Percentiles rank a stretch among this genome's conserved stretches.
These are phyloP conservation scores for Pseudonectria buxi DNA, from an alignment of 2,329 filamentous ascomycete genomes.

Conservation along the genomic window DNA sequence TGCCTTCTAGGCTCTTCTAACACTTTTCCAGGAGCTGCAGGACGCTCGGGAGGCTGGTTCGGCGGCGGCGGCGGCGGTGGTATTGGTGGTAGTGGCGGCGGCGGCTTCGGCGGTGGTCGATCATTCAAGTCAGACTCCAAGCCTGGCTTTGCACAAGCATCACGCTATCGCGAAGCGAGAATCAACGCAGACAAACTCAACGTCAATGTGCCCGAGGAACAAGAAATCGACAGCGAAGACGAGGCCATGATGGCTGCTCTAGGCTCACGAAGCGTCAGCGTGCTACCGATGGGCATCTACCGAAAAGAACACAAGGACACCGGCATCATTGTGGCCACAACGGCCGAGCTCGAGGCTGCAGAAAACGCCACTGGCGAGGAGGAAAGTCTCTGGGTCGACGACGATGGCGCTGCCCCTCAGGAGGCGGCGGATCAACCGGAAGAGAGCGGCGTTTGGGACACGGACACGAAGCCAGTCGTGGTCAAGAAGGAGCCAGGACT, in stretches of 20 bases:
- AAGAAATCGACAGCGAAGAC: slow-evolving; percentile 40
- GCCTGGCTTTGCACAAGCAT: slow-evolving; percentile 31
- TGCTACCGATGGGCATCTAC: slow-evolving; percentile 51
- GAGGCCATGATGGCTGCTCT: slow-evolving; percentile 34
- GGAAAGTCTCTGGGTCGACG: slow-evolving; percentile 40
- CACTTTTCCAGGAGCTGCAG: slow-evolving; percentile 7
- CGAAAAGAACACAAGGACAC: slow-evolving; percentile 48
- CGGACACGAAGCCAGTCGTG: slow-evolving; percentile 29
- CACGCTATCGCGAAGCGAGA: slow-evolving; percentile 35
- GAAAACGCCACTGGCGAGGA: slow-evolving; percentile 40
- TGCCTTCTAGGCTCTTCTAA: not conserved
- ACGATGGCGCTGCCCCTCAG: slow-evolving; percentile 22
- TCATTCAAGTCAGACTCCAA: slow-evolving; percentile 30
- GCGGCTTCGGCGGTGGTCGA: slow-evolving; percentile 20
- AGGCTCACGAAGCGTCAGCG: slow-evolving; percentile 22
- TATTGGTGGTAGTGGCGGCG: slow-evolving; percentile 19
- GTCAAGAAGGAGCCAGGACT: slow-evolving; percentile 41
- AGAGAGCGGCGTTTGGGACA: slow-evolving; percentile 39
- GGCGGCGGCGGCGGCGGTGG: slow-evolving; percentile 18
- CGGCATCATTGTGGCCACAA: slow-evolving; percentile 47
- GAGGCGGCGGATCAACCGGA: slow-evolving; percentile 24
- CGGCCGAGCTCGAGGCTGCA: slow-evolving; percentile 50
- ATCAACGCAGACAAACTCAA: slow-evolving; percentile 53
- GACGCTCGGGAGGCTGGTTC: slow-evolving; percentile 23
- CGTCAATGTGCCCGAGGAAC: slow-evolving; percentile 33